phyloP scores from a whole-genome alignment of 116 monocot genomes.

The Posidonia oceanica region DNA sequence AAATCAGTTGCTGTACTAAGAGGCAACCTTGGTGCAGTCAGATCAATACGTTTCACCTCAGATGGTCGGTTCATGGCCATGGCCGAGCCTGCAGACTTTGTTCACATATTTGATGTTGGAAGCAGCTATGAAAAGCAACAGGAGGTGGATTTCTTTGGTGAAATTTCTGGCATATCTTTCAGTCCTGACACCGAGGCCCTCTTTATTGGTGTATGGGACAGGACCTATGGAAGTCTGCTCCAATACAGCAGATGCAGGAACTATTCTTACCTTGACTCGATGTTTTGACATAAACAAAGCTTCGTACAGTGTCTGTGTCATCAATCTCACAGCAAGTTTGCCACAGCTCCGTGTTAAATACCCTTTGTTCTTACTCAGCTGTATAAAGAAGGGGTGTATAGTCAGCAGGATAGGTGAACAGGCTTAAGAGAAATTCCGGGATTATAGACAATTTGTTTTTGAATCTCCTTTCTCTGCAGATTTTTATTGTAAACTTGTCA shows the following conservation, averaged over 20 bases:
- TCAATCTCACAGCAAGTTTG: no score
- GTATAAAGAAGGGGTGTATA: no score
- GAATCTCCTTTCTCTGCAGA: no score
- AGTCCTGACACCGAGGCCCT: constrained; percentile 36
- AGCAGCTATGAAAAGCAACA: constrained; percentile 22
- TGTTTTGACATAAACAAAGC: constrained; percentile 1
- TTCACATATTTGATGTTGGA: constrained; percentile 29
- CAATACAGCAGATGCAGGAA: constrained; percentile 22
- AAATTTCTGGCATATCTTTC: constrained; percentile 40
- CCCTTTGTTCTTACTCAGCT: no score
- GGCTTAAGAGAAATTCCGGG: no score
- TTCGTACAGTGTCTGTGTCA: no score
- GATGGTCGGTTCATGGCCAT: constrained; percentile 41
- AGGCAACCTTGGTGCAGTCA: constrained; percentile 45
- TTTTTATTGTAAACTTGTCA: no score
- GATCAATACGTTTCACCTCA: constrained; percentile 37
- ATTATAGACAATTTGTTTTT: no score
- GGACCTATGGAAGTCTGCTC: constrained; percentile 38
- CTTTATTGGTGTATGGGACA: constrained; percentile 38
- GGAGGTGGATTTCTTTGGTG: constrained; percentile 46
- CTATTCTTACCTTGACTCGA: constrained; percentile 53
- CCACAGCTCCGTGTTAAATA: no score
- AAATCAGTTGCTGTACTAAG: constrained; percentile 23
- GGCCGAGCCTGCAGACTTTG: constrained; percentile 47
- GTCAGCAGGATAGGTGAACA: no score